Evolutionary conservation across 148 eudicot genomes (phyloP), one percentile per base, ranked within the genome.

Genomic region (Dianthus caryophyllus): DNA sequence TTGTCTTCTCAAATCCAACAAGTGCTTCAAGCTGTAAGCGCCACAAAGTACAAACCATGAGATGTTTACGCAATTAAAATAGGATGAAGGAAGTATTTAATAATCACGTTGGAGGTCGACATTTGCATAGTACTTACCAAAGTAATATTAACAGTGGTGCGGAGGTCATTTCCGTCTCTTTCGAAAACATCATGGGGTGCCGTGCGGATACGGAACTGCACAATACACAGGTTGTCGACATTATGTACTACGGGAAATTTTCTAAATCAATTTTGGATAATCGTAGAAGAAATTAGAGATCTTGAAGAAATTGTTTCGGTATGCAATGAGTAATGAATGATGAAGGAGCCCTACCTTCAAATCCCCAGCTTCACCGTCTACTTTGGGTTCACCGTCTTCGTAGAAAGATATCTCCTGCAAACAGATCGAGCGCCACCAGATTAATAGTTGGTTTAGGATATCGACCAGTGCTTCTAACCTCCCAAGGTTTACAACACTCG

Each of bases 361-460:
- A 81, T 94, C 97, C 69, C 98, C 98, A 66, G 96, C 69, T 83
- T 94, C 97, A 56, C 98, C 98, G 70, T 90, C 98, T 65, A 90
- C 79, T 69, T 77, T 85, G 54, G 98, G 98, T 74, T 90, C 98
- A 65, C 98, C 98, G 14, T 94, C 98, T 76, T 94, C 97, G 74
- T 79, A 88, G 70, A 94, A 90, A 41, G 80, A 72, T 70, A 94
- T 92, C 75, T 90, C 97, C 98, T 94, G 80, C 47, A 61, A 66
- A 58, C 48, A 65, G 41, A 29, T 22, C 33, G 46, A 75, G 36
- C 18, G 25, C 30, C 12, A 57, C 15, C 38, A 33, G 3, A 3
- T 33, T 33, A 33, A 38, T 55, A 6, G 61, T 64, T 27, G 69
- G 11, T 22, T 41, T 65, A 30, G 46, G 17, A 33, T 33, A 33